Percentiles rank a stretch among this genome's conserved stretches.
Evolutionary conservation across 805 yeast species (phyloP).

Genomic region (Wickerhamomyces strasburgensis): DNA sequence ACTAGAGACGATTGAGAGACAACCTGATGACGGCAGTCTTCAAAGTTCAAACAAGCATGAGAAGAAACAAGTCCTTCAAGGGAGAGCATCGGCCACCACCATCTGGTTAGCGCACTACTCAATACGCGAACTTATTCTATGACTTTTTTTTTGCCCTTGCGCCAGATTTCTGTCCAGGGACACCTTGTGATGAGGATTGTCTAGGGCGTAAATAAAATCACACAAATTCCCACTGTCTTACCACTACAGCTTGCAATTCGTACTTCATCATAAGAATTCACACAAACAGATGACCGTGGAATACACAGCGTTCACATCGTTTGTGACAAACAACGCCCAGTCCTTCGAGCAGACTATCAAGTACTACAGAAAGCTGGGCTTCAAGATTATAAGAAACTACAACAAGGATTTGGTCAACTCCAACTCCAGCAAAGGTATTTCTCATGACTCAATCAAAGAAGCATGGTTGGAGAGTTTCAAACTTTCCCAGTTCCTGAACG

Average conservation of each 20-base stretch:
- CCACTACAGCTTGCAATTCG: no score
- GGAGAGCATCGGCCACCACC: no score
- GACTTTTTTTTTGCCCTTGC: neutral
- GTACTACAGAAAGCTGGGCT: constrained; percentile 62
- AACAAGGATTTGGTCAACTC: constrained; percentile 40
- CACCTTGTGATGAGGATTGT: neutral
- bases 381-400: constrained; percentile 53
- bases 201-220: no score
- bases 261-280: no score
- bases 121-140: neutral
- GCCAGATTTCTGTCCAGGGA: neutral
- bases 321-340: constrained; percentile 48
- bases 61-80: no score
- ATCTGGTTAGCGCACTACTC: no score
- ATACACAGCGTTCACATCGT: constrained; percentile 54
- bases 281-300: constrained; percentile 25
- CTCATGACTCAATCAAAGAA: constrained; percentile 63
- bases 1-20: no score
- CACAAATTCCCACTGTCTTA: no score
- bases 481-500: constrained; percentile 49
- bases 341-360: constrained; percentile 41
- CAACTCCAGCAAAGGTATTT: constrained; percentile 47
- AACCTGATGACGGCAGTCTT: no score
- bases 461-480: constrained; percentile 72
- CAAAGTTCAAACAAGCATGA: no score